Conservation (phyloP, 306 rosid genomes). For the Astragalus membranaceus region DNA sequence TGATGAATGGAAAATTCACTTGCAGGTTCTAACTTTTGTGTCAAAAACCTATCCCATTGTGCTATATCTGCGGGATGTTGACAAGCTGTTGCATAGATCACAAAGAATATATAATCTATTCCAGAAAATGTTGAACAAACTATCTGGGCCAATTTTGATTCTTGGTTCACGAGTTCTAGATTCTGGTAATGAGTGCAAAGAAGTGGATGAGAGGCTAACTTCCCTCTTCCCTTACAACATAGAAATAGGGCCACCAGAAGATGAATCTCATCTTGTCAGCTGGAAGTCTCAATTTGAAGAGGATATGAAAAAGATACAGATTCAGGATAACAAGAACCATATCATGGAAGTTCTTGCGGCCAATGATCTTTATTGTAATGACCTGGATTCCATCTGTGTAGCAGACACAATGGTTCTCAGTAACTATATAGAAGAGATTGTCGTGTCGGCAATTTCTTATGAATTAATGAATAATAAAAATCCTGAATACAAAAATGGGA, state of each 20-base stretch:
- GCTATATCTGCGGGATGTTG: constrained; percentile 75
- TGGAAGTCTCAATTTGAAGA: constrained; percentile 83
- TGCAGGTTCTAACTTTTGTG: constrained; percentile 60
- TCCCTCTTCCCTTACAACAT: constrained; percentile 78
- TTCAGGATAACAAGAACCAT: constrained; percentile 84
- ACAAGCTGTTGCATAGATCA: constrained; percentile 52
- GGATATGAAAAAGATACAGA: constrained; percentile 78
- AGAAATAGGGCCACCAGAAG: constrained; percentile 75
- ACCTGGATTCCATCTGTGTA: constrained; percentile 58
- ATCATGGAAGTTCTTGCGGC: constrained; percentile 81
- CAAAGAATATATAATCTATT: constrained; percentile 52
- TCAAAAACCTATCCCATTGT: constrained; percentile 74
- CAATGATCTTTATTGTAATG: constrained; percentile 84
- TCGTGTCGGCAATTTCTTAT: constrained; percentile 78
- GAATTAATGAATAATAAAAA: constrained; percentile 77
- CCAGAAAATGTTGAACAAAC: constrained; percentile 61
- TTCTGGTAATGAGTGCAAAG: constrained; percentile 37
- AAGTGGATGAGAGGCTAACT: constrained; percentile 53
- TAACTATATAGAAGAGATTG: constrained; percentile 79
- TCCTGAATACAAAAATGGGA: constrained; percentile 89
- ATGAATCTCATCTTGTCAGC: constrained; percentile 66
- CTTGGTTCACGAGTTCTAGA: constrained; percentile 69
- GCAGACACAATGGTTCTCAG: constrained; percentile 72
- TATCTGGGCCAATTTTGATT: constrained; percentile 71
- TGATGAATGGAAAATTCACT: constrained; percentile 14